Percentiles rank a stretch among this genome's conserved stretches.
These are phyloP conservation scores for Thalassiosira hispida DNA, from an alignment of 352 stramenopile genomes.

Conservation along the genomic window DNA sequence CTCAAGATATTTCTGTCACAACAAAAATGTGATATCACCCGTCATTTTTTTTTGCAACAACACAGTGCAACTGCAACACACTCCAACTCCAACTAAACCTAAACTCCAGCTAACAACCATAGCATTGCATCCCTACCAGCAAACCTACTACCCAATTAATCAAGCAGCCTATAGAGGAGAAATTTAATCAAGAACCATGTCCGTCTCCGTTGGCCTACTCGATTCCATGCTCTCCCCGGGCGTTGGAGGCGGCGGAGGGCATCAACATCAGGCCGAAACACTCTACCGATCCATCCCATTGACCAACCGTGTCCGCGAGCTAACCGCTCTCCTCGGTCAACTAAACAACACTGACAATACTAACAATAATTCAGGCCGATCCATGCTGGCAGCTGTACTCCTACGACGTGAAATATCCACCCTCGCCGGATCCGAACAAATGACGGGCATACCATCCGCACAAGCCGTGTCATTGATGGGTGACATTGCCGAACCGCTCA, in stretches of 20 bases:
- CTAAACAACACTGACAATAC: conserved; percentile 1
- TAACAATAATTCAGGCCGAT: conserved; percentile 3
- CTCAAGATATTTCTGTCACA: too few relatives aligned
- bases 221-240: conserved; percentile 44
- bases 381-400: conserved; percentile 61
- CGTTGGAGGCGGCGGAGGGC: not conserved
- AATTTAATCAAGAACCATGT: conserved; percentile 32
- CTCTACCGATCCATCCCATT: conserved; percentile 52
- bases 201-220: conserved; percentile 45
- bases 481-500: conserved; percentile 50
- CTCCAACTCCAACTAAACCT: not conserved
- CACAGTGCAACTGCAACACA: too few relatives aligned
- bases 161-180: not conserved
- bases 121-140: not conserved
- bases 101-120: not conserved
- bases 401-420: conserved; percentile 63
- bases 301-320: conserved; percentile 30
- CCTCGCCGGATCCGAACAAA: conserved; percentile 13
- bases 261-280: conserved; percentile 48
- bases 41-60: too few relatives aligned
- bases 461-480: conserved; percentile 15
- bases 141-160: not conserved
- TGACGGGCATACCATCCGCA: conserved; percentile 20
- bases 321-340: conserved; percentile 24
- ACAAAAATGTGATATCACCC: too few relatives aligned